Percentiles rank a stretch among this genome's conserved stretches.
Conservation (phyloP, 2,329 filamentous ascomycete genomes). For the Diaporthe caulivora region DNA sequence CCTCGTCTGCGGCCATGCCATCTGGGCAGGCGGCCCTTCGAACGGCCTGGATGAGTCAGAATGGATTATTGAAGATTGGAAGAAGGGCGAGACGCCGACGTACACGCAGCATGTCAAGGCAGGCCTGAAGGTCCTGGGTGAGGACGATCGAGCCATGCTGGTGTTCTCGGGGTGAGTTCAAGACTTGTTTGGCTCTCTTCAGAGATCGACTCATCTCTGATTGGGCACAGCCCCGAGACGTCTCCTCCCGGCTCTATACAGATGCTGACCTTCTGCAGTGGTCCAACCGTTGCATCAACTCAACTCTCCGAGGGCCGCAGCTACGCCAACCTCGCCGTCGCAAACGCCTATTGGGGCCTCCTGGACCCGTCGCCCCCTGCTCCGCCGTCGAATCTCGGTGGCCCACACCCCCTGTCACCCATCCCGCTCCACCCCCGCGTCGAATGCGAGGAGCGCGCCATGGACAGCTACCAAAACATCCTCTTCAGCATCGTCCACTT, state of each 20-base stretch:
- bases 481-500: constrained; percentile 76
- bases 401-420: neutral
- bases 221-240: neutral
- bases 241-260: neutral
- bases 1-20: constrained; percentile 86
- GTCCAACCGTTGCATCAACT: constrained; percentile 71
- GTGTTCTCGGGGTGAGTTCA: constrained; percentile 77
- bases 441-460: constrained; percentile 76
- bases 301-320: constrained; percentile 71
- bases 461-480: constrained; percentile 89
- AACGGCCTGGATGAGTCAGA: constrained; percentile 68
- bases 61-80: constrained; percentile 83
- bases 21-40: constrained; percentile 73
- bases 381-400: neutral
- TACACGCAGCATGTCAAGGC: constrained; percentile 82
- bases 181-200: too few relatives aligned
- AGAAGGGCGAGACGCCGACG: constrained; percentile 81
- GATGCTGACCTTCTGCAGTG: constrained; percentile 55
- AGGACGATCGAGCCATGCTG: constrained; percentile 64
- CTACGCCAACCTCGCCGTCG: constrained; percentile 67
- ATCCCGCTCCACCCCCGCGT: constrained; percentile 57
- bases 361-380: constrained; percentile 41
- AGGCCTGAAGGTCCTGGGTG: constrained; percentile 67
- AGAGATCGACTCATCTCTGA: neutral
- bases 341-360: constrained; percentile 61